A percentile compares a stretch with the other conserved stretches of the same genome.
These are phyloP conservation scores for Glaciozyma antarctica DNA, from an alignment of 768 basidiomycete genomes.

Conservation along the genomic window DNA sequence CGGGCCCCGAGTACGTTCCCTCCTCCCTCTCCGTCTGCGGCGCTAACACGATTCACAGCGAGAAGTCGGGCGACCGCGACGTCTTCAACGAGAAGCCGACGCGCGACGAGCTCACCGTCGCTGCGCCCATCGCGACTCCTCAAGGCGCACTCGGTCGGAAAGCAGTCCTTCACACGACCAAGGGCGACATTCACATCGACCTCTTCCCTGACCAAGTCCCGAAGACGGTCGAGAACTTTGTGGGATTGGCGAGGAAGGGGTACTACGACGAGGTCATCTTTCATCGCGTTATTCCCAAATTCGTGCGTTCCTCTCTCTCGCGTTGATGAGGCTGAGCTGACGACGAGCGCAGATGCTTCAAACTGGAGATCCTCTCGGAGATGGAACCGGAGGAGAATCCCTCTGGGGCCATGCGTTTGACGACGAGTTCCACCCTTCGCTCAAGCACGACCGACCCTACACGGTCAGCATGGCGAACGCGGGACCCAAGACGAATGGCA, in stretches of 20 bases:
- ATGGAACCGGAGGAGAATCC: conserved; percentile 82
- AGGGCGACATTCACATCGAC: conserved; percentile 83
- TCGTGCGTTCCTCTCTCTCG: conserved; percentile 42
- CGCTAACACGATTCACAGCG: conserved; percentile 46
- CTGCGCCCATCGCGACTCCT: conserved; percentile 45
- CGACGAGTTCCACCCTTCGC: conserved; percentile 81
- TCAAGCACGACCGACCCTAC: conserved; percentile 89
- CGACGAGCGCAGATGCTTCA: conserved; percentile 61
- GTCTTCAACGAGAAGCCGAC: conserved; percentile 98
- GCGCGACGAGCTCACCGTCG: conserved; percentile 84
- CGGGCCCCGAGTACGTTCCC: conserved; percentile 69
- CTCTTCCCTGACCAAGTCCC: conserved; percentile 87
- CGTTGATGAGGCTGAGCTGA: not conserved
- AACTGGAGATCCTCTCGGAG: conserved; percentile 88
- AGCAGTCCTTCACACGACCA: conserved; percentile 87
- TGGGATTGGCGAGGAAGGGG: conserved; percentile 75
- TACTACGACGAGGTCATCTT: conserved; percentile 91
- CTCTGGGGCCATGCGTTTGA: conserved; percentile 88
- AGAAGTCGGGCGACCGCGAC: conserved; percentile 79
- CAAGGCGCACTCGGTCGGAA: conserved; percentile 56
- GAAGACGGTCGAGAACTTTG: conserved; percentile 95
- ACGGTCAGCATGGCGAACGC: conserved; percentile 79
- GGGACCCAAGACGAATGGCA: conserved; percentile 81
- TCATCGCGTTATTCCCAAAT: conserved; percentile 96
- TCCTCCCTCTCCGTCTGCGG: not conserved